Percentiles rank a stretch among this genome's conserved stretches.
Evolutionary conservation across 768 basidiomycete species (phyloP).

Genomic region (Pleurotus platypus): DNA sequence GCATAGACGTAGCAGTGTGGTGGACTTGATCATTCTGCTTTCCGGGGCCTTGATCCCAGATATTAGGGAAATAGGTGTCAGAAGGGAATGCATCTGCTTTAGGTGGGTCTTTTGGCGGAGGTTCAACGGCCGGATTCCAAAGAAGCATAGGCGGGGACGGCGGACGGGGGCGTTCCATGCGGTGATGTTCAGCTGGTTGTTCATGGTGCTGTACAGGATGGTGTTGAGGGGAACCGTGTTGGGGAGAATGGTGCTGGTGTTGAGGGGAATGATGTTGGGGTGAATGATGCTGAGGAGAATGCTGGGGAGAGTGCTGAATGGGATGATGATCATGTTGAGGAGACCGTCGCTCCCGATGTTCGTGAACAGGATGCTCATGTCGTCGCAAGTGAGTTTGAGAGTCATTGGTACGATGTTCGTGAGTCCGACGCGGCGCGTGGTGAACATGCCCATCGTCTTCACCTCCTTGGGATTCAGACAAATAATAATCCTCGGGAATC

Average conservation of each 20-base stretch:
- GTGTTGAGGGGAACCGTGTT: slow-evolving; percentile 4
- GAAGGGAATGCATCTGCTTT: slow-evolving; percentile 59
- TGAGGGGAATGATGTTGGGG: not conserved
- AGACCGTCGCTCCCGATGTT: not conserved
- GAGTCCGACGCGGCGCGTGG: slow-evolving; percentile 8
- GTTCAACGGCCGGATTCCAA: slow-evolving; percentile 83
- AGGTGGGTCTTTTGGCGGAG: slow-evolving; percentile 66
- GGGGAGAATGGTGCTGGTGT: not conserved
- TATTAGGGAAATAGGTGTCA: slow-evolving; percentile 77
- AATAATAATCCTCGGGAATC: not conserved
- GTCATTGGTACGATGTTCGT: slow-evolving; percentile 2
- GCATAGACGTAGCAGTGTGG: slow-evolving; percentile 23
- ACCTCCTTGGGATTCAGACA: slow-evolving; percentile 7
- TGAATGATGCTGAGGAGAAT: not conserved
- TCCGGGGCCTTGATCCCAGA: slow-evolving; percentile 71
- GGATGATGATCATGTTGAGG: not conserved
- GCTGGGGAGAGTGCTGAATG: too few relatives aligned
- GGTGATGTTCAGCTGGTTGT: slow-evolving; percentile 13
- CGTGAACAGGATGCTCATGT: slow-evolving; percentile 7
- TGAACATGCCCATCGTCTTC: slow-evolving; percentile 9
- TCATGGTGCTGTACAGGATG: slow-evolving; percentile 17
- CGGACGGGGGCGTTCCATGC: slow-evolving; percentile 34
- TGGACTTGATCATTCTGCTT: slow-evolving; percentile 35
- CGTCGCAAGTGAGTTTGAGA: slow-evolving; percentile 6
- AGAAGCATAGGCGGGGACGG: slow-evolving; percentile 59